Base-by-base conservation (phyloP, 1,139 yeast species). In the Magnusiomyces clavatus region DNA sequence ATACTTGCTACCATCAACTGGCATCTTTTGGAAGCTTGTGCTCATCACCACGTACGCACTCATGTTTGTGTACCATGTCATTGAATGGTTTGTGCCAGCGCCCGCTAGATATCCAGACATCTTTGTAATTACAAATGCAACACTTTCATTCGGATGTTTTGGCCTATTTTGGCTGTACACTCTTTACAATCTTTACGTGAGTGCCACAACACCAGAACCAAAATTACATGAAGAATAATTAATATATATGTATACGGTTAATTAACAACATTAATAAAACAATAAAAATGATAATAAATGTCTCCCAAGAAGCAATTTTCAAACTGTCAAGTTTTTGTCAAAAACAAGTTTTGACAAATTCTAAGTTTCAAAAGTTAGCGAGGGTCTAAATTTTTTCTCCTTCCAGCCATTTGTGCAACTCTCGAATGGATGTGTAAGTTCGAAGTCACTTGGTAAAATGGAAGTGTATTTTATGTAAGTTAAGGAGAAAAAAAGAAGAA, bases 81-180 rank as follows among this genome's bases (percentile, higher is more conserved):
- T 79, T 11, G 96, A 89, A 57, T 65, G 67, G 47, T 60, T 67
- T 31, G 39, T 55, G 40, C 57, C 58, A 29, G 52, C 57, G 6
- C 62, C 64, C 4, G 24, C 2, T 64, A 35, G 67, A 44, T 82
- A 80, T 58, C 97, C 97, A 2, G 97, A 94, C 66, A 61, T 92
- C 16, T 88, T 94, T 90, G 86, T 86, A 0, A 76, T 90, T 37
- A 76, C 81, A 14, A 92, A 92, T 63, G 81, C 86, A 42, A 64
- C 82, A 0, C 65, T 89, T 8, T 83, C 94, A 0, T 88, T 88
- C 65, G 84, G 78, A 0, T 86, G 90, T 53, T 92, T 90, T 63
- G 68, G 72, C 0, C 62, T 86, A 49, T 86, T 86, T 62, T 90
- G 92, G 83, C 58, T 88, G 35, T 92, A 96, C 92, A 72, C 78